Base-by-base conservation (phyloP, 2,329 filamentous ascomycete species). In the Botrytis paeoniae region DNA sequence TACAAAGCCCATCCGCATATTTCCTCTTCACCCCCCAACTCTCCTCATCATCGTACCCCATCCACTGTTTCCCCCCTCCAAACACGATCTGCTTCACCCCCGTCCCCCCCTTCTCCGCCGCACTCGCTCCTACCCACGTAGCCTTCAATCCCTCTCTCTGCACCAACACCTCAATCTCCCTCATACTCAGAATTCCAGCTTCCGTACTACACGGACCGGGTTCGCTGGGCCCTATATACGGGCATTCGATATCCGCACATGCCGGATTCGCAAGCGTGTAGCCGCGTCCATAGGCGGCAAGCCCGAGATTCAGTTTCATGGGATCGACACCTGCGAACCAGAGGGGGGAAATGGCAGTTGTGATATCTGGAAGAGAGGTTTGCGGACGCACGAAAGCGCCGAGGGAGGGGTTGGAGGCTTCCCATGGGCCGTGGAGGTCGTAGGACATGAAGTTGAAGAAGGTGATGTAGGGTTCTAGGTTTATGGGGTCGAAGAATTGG, bases 221-320 rank as follows among this genome's bases (percentile, higher is more conserved):
- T 10, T 76, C 76, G 37, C 70, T 76, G 0, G 63, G 70, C 37
- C 77, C 73, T 5, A 70, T 48, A 57, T 80, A 79, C 12, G 76
- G 74, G 74, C 80, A 81, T 3, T 77, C 75, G 6, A 78, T 63
- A 29, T 74, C 77, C 48, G 74, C 77, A 73, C 78, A 80, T 5
- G 59, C 70, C 0, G 72, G 61, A 63, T 78, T 75, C 4, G 73
- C 64, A 5, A 80, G 71, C 0, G 83, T 86, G 63, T 83, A 86
- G 2, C 83, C 82, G 8, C 85, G 80, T 0, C 85, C 85, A 70
- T 88, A 88, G 65, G 81, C 82, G 1, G 84, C 84, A 0, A 86
- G 71, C 0, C 86, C 86, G 4, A 87, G 76, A 72, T 85, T 85
- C 51, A 87, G 76, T 74, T 86, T 85, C 4, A 69, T 62, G 0